Evolutionary conservation across 164 flowering plant genomes (phyloP), one percentile per base, ranked within the genome.

Genomic region (Annona squamosa): DNA sequence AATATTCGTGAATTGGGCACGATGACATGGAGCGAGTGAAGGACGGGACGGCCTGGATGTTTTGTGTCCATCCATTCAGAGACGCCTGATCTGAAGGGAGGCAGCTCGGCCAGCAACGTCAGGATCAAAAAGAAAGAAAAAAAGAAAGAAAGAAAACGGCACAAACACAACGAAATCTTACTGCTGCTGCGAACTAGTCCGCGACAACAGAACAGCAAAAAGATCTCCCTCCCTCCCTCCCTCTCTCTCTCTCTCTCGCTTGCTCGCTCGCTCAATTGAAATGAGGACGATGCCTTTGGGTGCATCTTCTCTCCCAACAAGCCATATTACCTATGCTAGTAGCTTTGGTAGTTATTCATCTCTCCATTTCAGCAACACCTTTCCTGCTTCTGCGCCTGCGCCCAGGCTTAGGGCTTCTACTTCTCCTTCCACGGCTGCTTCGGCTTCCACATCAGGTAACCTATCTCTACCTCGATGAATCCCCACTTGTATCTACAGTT

Each of bases 361-460:
- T 70, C 65, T 56, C 62, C 64, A 56, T 70, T 44, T 59, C 73
- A 71, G 37, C 37, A 59, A 41, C 57, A 41, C 59, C 46, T 37
- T 65, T 13, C 59, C 59, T 13, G 65, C 65, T 5, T 44, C 73
- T 37, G 59, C 43, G 26, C 4, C 44, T 59, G 12, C 65, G 43
- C 12, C 45, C 43, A 10, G 5, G 13, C 44, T n/a, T 12, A 4
- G 17, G 3, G 46, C 45, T 43, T 42, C 13, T 16, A 66, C 5
- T 43, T 4, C 18, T 44, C 4, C 46, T 10, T 42, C 18, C 37
- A 17, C 59, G 13, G 59, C 9, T 52, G 13, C 59, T 16, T 52
- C 59, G 18, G 2, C 44, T 17, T 47, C 73, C 65, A 71, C 17
- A 71, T 59, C 73, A 71, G 73, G 73, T 68, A 46, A 3, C n/a